Evolutionary conservation across 148 eudicot species (phyloP).

Genomic region (Tetragonia tetragonoides): DNA sequence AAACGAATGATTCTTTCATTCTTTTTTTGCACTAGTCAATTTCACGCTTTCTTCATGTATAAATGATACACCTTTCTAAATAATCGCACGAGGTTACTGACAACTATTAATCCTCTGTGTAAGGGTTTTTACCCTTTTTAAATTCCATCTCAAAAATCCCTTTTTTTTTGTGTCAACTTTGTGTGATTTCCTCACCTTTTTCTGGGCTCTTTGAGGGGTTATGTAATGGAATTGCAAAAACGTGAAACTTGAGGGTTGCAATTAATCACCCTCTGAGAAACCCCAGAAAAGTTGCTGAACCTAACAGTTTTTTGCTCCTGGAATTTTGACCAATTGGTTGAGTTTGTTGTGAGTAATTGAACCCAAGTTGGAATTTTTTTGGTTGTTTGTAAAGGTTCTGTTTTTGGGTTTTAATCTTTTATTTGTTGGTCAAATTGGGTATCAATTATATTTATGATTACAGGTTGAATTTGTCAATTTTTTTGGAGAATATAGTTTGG

Average conservation of each 20-base stretch:
- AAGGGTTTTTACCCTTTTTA: background rate
- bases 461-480: background rate
- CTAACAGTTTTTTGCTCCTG: constrained; percentile 5
- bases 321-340: constrained; percentile 8
- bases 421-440: constrained; percentile 5
- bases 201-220: background rate
- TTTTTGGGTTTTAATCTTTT: background rate
- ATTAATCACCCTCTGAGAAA: background rate
- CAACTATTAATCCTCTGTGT: background rate
- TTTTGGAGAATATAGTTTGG: background rate
- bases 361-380: background rate
- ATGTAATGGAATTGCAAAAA: too few species aligned
- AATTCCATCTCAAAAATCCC: background rate
- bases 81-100: background rate
- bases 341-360: background rate
- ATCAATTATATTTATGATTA: constrained; percentile 2
- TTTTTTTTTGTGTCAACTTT: background rate
- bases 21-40: background rate
- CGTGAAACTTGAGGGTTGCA: too few species aligned
- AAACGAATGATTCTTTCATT: background rate
- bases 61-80: background rate
- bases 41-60: background rate
- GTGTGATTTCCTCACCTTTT: background rate
- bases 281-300: constrained; percentile 7
- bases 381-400: background rate